phyloP scores from a whole-genome alignment of 1,284 basidiomycete genomes.

The Bondarzewia mesenterica region DNA sequence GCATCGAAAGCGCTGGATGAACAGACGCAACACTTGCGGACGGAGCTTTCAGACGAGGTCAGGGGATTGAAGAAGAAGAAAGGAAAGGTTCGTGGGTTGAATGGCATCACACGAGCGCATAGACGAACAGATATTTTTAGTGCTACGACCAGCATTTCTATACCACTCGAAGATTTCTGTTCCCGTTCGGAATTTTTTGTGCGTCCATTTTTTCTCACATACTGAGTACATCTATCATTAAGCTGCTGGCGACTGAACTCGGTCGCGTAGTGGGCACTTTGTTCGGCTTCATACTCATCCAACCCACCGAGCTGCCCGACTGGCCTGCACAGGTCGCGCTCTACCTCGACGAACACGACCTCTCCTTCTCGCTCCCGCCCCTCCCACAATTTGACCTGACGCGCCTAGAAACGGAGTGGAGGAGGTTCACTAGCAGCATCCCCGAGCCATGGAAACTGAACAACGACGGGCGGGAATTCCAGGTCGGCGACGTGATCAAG shows the following conservation, averaged over 20 bases:
- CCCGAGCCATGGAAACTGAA: conserved; percentile 78
- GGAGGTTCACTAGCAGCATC: conserved; percentile 50
- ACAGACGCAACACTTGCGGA: conserved; percentile 6
- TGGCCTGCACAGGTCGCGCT: conserved; percentile 30
- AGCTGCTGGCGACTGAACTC: not conserved
- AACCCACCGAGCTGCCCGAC: conserved; percentile 50
- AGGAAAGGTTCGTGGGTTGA: conserved; percentile 1
- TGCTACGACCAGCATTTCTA: conserved; percentile 19
- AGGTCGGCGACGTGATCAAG: conserved; percentile 69
- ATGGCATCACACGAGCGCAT: not conserved
- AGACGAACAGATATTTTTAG: not conserved
- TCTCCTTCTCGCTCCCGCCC: conserved; percentile 46
- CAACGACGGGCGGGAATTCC: conserved; percentile 77
- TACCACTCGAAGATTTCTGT: conserved; percentile 32
- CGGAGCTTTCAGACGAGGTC: conserved; percentile 8
- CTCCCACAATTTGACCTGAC: conserved; percentile 57
- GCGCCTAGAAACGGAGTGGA: conserved; percentile 62
- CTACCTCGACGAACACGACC: conserved; percentile 34
- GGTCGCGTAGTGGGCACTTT: conserved; percentile 49
- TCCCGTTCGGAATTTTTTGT: conserved; percentile 41
- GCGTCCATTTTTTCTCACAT: conserved; percentile 15
- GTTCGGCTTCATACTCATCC: conserved; percentile 51
- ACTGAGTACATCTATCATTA: conserved; percentile 19
- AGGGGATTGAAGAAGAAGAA: not conserved
- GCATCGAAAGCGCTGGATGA: not conserved